Conservation (phyloP, 805 yeast genomes). For the Wickerhamiella sergipiensis region DNA sequence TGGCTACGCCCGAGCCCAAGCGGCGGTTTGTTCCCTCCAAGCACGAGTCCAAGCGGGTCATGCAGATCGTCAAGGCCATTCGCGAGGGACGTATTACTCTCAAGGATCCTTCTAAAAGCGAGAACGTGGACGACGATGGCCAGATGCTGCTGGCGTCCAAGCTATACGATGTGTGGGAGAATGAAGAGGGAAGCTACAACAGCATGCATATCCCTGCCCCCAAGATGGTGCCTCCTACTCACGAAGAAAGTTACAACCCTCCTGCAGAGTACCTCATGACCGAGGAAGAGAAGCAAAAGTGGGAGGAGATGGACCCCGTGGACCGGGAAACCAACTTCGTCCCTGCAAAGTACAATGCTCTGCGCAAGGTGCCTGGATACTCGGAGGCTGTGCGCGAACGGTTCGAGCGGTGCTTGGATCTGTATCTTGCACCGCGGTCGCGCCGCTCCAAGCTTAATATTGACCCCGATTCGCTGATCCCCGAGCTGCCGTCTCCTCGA, state of each 20-base stretch:
- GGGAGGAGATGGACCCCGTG: constrained; percentile 55
- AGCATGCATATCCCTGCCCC: constrained; percentile 89
- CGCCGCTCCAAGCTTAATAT: constrained; percentile 81
- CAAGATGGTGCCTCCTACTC: constrained; percentile 86
- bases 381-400: constrained; percentile 73
- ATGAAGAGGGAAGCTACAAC: constrained; percentile 45
- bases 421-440: constrained; percentile 91
- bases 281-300: constrained; percentile 59
- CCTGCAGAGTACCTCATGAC: constrained; percentile 85
- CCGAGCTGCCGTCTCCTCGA: constrained; percentile 92
- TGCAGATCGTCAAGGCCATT: constrained; percentile 93
- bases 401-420: constrained; percentile 86
- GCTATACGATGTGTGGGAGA: constrained; percentile 73
- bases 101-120: constrained; percentile 42
- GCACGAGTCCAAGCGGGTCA: constrained; percentile 88
- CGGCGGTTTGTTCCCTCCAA: constrained; percentile 93
- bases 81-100: constrained; percentile 91
- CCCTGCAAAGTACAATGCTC: constrained; percentile 68
- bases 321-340: constrained; percentile 70
- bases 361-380: constrained; percentile 91
- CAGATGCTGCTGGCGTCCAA: constrained; percentile 22
- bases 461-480: constrained; percentile 91
- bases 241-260: constrained; percentile 94
- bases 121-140: constrained; percentile 38
- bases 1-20: constrained; percentile 94